Conservation (phyloP, 1,139 yeast species). For the Hemisphaericaspora xylofermentans region DNA sequence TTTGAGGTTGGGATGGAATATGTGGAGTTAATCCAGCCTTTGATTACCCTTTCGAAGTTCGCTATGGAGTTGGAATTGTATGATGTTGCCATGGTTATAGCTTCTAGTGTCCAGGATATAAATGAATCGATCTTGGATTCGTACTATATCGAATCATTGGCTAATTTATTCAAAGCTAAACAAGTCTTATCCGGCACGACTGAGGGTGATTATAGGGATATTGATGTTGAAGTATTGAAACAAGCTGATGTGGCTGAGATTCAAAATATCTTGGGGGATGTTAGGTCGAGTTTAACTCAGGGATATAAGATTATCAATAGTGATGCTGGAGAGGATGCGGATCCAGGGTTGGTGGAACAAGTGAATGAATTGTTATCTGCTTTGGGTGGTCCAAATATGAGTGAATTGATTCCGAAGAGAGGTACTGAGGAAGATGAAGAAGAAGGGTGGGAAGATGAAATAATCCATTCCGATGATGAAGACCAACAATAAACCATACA, state of each 20-base stretch:
- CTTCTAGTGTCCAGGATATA: conserved; percentile 64
- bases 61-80: conserved; percentile 75
- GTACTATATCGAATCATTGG: conserved; percentile 78
- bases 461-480: conserved; percentile 29
- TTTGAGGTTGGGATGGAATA: conserved; percentile 51
- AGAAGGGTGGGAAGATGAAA: conserved; percentile 48
- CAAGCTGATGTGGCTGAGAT: conserved; percentile 30
- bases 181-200: conserved; percentile 21
- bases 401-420: conserved; percentile 45
- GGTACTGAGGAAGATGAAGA: conserved; percentile 42
- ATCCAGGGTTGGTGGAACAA: conserved; percentile 55
- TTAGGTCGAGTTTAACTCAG: conserved; percentile 54
- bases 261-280: conserved; percentile 38
- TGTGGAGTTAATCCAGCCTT: conserved; percentile 63
- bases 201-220: conserved; percentile 51
- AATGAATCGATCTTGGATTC: conserved; percentile 83
- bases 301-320: conserved; percentile 52
- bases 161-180: conserved; percentile 61
- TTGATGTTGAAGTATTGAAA: conserved; percentile 34
- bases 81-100: conserved; percentile 61
- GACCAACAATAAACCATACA: not conserved
- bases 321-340: conserved; percentile 47
- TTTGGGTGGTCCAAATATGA: conserved; percentile 59
- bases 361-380: conserved; percentile 49
- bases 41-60: conserved; percentile 67